Base-by-base conservation (phyloP, 805 yeast genomes). In the Candida krabiensis region DNA sequence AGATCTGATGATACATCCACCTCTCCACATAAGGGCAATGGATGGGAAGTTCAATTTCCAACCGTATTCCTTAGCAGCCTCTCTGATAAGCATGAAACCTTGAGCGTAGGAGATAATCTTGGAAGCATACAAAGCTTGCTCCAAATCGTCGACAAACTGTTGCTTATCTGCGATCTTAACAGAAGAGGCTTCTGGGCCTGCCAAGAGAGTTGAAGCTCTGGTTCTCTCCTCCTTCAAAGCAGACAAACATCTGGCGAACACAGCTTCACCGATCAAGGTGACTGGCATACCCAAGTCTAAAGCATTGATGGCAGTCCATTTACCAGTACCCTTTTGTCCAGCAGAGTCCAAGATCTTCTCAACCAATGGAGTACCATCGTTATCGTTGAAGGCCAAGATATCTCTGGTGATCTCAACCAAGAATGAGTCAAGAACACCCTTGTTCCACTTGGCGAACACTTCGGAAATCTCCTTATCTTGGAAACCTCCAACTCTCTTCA, bases 301-400 rank as follows among this genome's bases (percentile, higher is more conserved):
- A 49, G 98, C 98, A 67, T 89, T 90, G 69, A 91, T 87, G 50
- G 98, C 97, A 55, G 98, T 93, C 99, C 99, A 91, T 77, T 91
- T 91, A 76, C 99, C 99, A 54, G 99, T 91, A 80, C 99, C 99
- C 80, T 91, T 91, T 78, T 91, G 98, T 59, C 98, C 98, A 55
- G 99, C 99, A 61, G 86, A 68, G 72, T 91, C 99, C 68, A 89
- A 73, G 63, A 91, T 90, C 80, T 91, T 93, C 77, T 93, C 98
- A 44, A 91, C 95, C 52, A 93, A 71, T 59, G 98, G 96, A 52
- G 80, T 79, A 55, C 96, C 95, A 61, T 90, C 96, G 46, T 75
- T 78, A 65, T 91, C 97, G 66, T 88, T 78, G 78, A 68, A 88
- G 66, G 84, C 82, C 66, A 93, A 76, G 59, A 91, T 89, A 66